Base-by-base conservation (phyloP, 164 flowering plant genomes). In the Berberis vulgaris region DNA sequence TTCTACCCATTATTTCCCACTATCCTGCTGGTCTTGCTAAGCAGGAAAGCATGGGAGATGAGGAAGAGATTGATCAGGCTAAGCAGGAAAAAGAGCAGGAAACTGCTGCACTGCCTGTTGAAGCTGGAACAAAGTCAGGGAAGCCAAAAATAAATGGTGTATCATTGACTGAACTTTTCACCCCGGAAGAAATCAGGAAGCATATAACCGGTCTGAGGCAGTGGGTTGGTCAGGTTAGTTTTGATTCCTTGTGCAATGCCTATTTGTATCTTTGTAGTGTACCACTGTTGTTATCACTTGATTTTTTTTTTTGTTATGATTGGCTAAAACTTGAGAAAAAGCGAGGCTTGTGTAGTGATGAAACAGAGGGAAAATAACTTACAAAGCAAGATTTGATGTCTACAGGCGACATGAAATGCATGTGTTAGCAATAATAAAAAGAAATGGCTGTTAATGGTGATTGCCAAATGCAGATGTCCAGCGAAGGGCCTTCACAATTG, bases 141-240 rank as follows among this genome's bases (percentile, higher is more conserved):
- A 94, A 94, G 78, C 91, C 97, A 66, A 89, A 86, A 75, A 81
- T 94, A 67, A 91, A 87, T 71, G 99, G 97, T 43, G 97, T 94
- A 1, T 94, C 99, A 60, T 62, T 94, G 79, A 91, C 85, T 62
- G 99, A 94, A 77, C 65, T 94, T 66, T 94, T 94, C 61, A 94
- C 99, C 39, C 99, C 97, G 3, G 99, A 94, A 74, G 96, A 94
- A 85, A 77, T 94, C 47, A 78, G 86, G 67, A 86, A 78, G 75
- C 99, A 94, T 72, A 89, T 94, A 57, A 67, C 47, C 44, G 90
- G 97, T 74, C 93, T 94, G 66, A 83, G 93, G 77, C 97, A 83
- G 78, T 94, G 99, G 99, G 96, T 89, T 74, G 99, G 97, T 68
- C 99, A 94, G 93, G 99, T 94, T 44, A 67, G 82, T 7, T 52